Conservation (phyloP, 345 rosid species). For the Acer negundo region DNA sequence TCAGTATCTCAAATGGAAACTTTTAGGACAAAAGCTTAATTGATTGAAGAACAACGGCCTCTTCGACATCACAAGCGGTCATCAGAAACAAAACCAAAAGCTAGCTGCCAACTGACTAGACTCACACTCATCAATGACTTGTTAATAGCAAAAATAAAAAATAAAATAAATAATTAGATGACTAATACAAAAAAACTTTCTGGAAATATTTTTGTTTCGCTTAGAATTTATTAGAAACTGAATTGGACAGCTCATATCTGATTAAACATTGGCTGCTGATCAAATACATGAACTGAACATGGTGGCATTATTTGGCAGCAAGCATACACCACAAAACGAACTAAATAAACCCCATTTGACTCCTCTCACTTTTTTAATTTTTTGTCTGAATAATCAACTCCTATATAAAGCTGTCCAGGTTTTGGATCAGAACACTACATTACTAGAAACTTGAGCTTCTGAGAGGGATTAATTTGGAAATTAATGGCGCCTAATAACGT, state of each 20-base stretch:
- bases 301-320: neutral
- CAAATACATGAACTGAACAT: neutral
- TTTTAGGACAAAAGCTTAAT: too few species aligned
- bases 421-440: neutral
- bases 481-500: conserved; percentile 25
- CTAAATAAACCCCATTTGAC: conserved; percentile 2
- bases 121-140: neutral
- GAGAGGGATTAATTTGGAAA: neutral
- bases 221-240: neutral
- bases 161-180: neutral
- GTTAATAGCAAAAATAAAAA: too few species aligned
- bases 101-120: conserved; percentile 17
- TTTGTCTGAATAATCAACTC: neutral
- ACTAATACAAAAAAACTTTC: neutral
- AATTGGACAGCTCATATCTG: conserved; percentile 22
- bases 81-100: neutral
- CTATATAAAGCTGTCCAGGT: conserved; percentile 2
- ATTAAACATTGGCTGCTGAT: conserved; percentile 21
- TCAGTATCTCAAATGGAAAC: neutral
- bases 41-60: neutral
- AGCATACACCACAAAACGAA: conserved; percentile 9
- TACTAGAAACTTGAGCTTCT: neutral
- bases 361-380: conserved; percentile 12
- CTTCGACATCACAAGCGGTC: neutral
- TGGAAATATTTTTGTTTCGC: neutral